Base-by-base conservation (phyloP, 306 rosid genomes). In the Vigna unguiculata region DNA sequence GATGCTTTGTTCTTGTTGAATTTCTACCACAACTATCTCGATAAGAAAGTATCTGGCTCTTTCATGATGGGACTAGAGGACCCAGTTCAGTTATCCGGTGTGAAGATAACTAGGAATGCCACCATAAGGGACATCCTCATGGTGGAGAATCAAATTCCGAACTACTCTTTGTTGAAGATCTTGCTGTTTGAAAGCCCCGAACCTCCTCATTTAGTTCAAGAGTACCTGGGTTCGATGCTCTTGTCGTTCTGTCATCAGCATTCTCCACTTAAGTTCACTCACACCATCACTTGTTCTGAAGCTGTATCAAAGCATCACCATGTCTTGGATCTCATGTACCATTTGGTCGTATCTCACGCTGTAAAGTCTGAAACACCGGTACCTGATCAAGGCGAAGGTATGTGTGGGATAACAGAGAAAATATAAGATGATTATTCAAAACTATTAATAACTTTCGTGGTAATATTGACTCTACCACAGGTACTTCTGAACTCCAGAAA, bases 131-230 rank as follows among this genome's bases (percentile, higher is more conserved):
- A 84, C 20, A 28, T 72, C 5, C 15, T 80, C 49, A 72, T 81
- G 88, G 80, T 81, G 0, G 83, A 77, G 67, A 81, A 60, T 19
- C 88, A 77, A 62, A 72, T 84, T 9, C 85, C 88, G 1, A 22
- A 69, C 6, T 2, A 45, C 40, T 51, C 60, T 0, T 6, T 80
- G 58, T 14, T 49, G 68, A 52, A 25, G 16, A 59, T 84, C 73
- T 24, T 25, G 62, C 1, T 0, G 3, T 5, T 41, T 13, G 47
- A 17, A 28, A 43, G 40, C 57, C 43, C 63, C 6, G 15, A 45
- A 10, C 6, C 52, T 4, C 4, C 0, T 5, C 47, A 65, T 15
- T 15, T 19, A 16, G 60, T 69, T 34, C 30, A 16, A 9, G 72
- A 52, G 16, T 21, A 64, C 25, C n/a, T 80, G 52, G 74, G 74